Conservation (phyloP, 1,139 yeast genomes). For the Protomyces pachydermus region DNA sequence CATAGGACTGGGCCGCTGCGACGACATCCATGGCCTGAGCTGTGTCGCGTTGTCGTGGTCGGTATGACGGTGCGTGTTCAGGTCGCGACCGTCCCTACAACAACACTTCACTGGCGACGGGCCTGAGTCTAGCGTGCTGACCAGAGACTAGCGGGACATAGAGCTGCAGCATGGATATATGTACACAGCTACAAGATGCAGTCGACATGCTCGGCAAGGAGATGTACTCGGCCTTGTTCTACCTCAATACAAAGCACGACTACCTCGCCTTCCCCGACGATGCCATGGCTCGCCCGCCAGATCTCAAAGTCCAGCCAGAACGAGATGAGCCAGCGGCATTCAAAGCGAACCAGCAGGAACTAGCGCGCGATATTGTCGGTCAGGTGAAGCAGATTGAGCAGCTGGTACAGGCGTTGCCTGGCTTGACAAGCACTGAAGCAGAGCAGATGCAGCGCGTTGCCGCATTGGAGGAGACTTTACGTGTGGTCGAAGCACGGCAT, state of each 20-base stretch:
- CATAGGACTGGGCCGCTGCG: conserved; percentile 49
- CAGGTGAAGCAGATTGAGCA: conserved; percentile 82
- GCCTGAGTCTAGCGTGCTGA: no score
- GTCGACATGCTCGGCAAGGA: conserved; percentile 55
- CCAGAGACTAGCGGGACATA: not conserved
- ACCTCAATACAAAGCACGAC: conserved; percentile 69
- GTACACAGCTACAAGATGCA: conserved; percentile 83
- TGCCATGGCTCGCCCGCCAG: conserved; percentile 40
- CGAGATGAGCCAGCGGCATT: conserved; percentile 8
- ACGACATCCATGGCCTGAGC: conserved; percentile 48
- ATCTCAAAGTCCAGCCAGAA: not conserved
- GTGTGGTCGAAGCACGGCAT: not conserved
- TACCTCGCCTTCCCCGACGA: conserved; percentile 51
- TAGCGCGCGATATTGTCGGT: conserved; percentile 75
- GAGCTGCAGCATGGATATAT: conserved; percentile 7
- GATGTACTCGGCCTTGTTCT: conserved; percentile 47
- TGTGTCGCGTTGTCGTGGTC: not conserved
- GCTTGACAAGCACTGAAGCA: conserved; percentile 77
- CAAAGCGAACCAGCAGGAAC: conserved; percentile 42
- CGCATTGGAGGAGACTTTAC: conserved; percentile 58
- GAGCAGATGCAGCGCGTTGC: conserved; percentile 65
- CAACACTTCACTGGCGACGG: no score
- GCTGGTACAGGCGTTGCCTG: conserved; percentile 85
- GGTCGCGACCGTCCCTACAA: no score
- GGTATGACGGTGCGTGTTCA: not conserved